Base-by-base conservation (phyloP, 208 protist species). In the Wallacemonas collosoma region DNA sequence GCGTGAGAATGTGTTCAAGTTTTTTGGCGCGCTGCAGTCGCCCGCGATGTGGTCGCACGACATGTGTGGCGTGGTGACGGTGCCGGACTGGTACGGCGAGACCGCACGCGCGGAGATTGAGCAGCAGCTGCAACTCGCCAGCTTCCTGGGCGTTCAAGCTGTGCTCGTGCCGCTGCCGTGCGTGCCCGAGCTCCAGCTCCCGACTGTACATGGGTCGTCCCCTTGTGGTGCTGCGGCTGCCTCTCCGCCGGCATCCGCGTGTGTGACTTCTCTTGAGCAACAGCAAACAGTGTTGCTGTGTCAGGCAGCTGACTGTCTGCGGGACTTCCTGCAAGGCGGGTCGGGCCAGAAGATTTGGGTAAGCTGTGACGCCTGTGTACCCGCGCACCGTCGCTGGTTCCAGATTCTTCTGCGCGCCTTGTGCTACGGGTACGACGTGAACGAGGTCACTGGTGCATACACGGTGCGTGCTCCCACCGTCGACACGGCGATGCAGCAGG, bases 111-210 rank as follows among this genome's bases (percentile, higher is more conserved):
- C 39, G 35, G 60, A 54, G 12, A 79, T 90, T 38, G 12, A 55
- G 35, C 55, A 79, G 61, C 86, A 93, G 78, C 79, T 96, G 39
- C 79, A 90, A 55, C 76, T 96, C 5, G 89, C 85, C 35, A 67
- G 72, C 55, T 96, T 93, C 75, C 81, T 96, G 47, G 80, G 88
- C 39, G 65, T 94, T 6, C 65, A 73, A 3, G 88, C 86, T 0
- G 89, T 93, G 35, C 69, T 88, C 61, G 77, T 96, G 55, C 82
- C 92, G 36, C 73, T 96, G 61, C 92, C 91, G 2, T 71, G 63
- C 39, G 36, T 63, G 38, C 5, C 57, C 36, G 53, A 47, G 60
- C 6, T 45, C 14, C 45, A 48, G 43, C 11, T 68, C 65, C 36
- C 43, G 53, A 1, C 53, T 26, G 26, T 26, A 26, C 26, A 26